Evolutionary conservation across 2,329 filamentous ascomycete genomes (phyloP), one percentile per base, ranked within the genome.

Genomic region (Pseudopithomyces chartarum): DNA sequence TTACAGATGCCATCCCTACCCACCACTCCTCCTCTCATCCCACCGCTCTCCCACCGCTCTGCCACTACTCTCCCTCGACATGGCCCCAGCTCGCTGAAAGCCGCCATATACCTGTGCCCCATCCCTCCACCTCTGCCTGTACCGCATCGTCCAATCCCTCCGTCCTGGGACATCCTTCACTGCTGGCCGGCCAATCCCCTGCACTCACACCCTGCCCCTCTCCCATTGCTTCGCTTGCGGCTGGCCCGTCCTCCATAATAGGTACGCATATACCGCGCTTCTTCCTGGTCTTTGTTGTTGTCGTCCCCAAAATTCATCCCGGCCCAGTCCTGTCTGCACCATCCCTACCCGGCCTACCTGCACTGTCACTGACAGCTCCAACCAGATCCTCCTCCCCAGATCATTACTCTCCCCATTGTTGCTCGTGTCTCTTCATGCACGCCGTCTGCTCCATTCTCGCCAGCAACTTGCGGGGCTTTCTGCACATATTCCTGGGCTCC

Each of bases 1-100:
- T 65, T 72, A 70, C 64, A 61, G 62, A 69, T 67, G 66, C 63
- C 58, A 71, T 70, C 71, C 73, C 72, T 67, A 73, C 70, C 46
- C 57, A 4, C 5, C 8, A 8, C 26, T 29, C 5, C 26, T 29
- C 26, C 26, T 4, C 4, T 8, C 5, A 29, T 5, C 26, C 26
- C 26, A 29, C 54, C 67, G 56, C 56, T 64, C 61, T 11, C 10
- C 61, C 63, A 59, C 64, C 60, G 60, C 63, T 55, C 61, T 62
- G 57, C 59, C 65, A 60, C 58, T 65, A 60, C 67, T 69, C 58
- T 60, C 63, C 62, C 66, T 61, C 60, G 54, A 55, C 43, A 4
- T 29, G 26, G 8, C 26, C 26, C 4, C 8, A 29, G 8, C 4
- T 4, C 26, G n/a, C n/a, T n/a, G n/a, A n/a, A n/a, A n/a, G n/a